A percentile compares a stretch with the other conserved stretches of the same genome.
phyloP scores from a whole-genome alignment of 306 rosid species.

The Castanea crenata region DNA sequence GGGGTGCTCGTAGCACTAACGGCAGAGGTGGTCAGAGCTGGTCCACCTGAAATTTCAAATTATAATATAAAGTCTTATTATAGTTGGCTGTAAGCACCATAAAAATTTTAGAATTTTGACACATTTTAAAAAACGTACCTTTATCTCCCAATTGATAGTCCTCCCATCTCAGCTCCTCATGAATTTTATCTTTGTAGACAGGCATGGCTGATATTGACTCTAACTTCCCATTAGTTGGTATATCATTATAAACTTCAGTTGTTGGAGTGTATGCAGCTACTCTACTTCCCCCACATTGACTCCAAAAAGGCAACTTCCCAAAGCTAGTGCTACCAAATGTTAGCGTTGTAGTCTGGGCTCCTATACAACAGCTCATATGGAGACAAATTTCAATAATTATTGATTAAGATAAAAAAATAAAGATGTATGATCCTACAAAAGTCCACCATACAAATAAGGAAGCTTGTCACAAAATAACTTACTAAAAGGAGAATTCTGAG shows the following conservation, averaged over 20 bases:
- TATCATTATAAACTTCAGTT: conserved; percentile 63
- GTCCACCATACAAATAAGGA: background rate
- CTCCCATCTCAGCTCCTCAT: conserved; percentile 97
- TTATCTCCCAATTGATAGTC: conserved; percentile 95
- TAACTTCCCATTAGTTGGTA: conserved; percentile 55
- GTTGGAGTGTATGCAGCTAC: conserved; percentile 66
- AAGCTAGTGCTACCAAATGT: conserved; percentile 58
- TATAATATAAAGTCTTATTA: conserved; percentile 8
- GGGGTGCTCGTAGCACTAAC: conserved; percentile 37
- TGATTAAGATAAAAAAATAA: conserved; percentile 1
- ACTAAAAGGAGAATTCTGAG: conserved; percentile 61
- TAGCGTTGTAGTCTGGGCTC: conserved; percentile 60
- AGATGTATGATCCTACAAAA: background rate
- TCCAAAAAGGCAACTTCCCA: conserved; percentile 65
- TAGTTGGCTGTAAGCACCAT: background rate
- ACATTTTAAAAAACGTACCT: conserved; percentile 35
- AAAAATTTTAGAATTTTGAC: background rate
- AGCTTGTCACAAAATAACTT: background rate
- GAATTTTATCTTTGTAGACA: conserved; percentile 82
- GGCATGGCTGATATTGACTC: conserved; percentile 97
- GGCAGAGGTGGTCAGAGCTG: conserved; percentile 4
- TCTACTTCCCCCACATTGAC: conserved; percentile 88
- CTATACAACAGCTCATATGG: conserved; percentile 38
- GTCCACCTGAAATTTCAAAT: conserved; percentile 67
- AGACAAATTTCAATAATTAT: conserved; percentile 2